A percentile compares a stretch with the other conserved stretches of the same genome.
These are phyloP conservation scores for Quercus alba DNA, from an alignment of 306 rosid genomes.

Conservation along the genomic window DNA sequence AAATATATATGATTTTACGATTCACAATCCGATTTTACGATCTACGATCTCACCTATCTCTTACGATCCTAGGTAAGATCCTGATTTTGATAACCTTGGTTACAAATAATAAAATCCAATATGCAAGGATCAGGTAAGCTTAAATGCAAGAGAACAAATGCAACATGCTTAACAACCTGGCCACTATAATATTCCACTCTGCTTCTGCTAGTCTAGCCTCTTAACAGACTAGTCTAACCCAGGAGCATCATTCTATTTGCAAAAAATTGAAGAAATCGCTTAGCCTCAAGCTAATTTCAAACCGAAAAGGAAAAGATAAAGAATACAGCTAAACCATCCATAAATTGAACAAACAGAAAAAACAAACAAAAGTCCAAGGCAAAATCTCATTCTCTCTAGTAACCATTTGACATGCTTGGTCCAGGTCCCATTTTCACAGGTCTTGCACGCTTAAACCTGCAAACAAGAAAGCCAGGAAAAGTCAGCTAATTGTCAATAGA, in stretches of 20 bases:
- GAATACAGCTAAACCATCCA: background rate
- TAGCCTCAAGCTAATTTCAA: background rate
- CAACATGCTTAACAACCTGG: no score
- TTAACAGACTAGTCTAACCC: background rate
- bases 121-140: no score
- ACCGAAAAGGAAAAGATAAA: background rate
- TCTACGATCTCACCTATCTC: no score
- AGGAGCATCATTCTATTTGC: background rate
- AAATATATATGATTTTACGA: no score
- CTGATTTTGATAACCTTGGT: no score
- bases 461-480: background rate
- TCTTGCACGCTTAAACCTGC: conserved; percentile 47
- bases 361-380: background rate
- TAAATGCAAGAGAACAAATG: no score
- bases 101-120: no score
- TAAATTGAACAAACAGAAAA: background rate
- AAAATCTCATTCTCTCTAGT: background rate
- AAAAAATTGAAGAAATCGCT: background rate
- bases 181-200: no score
- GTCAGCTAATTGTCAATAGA: background rate
- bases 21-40: no score
- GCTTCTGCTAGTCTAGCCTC: no score
- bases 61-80: no score
- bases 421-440: conserved; percentile 17
- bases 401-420: background rate